These are phyloP conservation scores for Pyrenochaeta sp. DNA, from an alignment of 2,329 filamentous ascomycete species.

Conservation along the genomic window DNA sequence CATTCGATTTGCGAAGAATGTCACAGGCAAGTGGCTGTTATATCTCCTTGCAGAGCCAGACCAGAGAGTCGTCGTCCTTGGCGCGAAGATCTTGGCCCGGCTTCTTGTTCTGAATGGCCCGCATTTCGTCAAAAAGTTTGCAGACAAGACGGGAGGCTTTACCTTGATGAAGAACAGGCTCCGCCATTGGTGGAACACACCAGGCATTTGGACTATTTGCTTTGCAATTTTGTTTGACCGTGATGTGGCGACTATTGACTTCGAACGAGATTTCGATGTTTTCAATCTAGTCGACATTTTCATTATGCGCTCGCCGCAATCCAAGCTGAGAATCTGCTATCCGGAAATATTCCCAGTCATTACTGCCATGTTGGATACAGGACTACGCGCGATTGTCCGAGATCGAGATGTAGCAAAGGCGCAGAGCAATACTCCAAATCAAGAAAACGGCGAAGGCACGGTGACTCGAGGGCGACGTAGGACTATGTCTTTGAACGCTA, in stretches of 20 bases:
- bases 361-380: slow-evolving; percentile 85
- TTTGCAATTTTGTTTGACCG: slow-evolving; percentile 88
- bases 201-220: slow-evolving; percentile 85
- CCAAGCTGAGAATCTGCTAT: slow-evolving; percentile 71
- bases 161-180: slow-evolving; percentile 82
- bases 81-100: slow-evolving; percentile 82
- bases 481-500: slow-evolving; percentile 73
- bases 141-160: slow-evolving; percentile 87
- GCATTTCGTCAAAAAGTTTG: slow-evolving; percentile 84
- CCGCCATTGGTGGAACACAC: slow-evolving; percentile 87
- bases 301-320: slow-evolving; percentile 48
- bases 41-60: slow-evolving; percentile 91
- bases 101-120: slow-evolving; percentile 84
- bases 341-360: slow-evolving; percentile 83
- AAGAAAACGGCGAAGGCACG: slow-evolving; percentile 25
- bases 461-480: slow-evolving; percentile 59
- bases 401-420: slow-evolving; percentile 39
- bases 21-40: slow-evolving; percentile 96
- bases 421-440: slow-evolving; percentile 26
- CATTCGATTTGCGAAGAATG: slow-evolving; percentile 88
- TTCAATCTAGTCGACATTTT: slow-evolving; percentile 79
- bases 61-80: slow-evolving; percentile 80
- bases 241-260: slow-evolving; percentile 78
- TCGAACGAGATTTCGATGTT: slow-evolving; percentile 77
- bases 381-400: slow-evolving; percentile 65